Base-by-base conservation (phyloP, 257 asterid genomes). In the Capsicum chinense region DNA sequence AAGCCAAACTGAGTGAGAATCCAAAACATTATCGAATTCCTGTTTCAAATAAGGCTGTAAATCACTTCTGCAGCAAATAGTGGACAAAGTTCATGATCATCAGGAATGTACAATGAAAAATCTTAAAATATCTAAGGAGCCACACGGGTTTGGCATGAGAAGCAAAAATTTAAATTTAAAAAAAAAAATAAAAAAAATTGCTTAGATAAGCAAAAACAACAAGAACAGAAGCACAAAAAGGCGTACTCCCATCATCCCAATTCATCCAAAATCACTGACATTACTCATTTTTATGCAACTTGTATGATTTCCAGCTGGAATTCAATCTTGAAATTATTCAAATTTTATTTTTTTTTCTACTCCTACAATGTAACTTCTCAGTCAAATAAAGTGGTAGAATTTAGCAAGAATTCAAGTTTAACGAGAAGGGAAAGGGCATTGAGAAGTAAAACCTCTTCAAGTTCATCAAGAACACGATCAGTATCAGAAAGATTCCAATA, bases 401-500 rank as follows among this genome's bases (percentile, higher is more conserved):
- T 39, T 39, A 1, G 42, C 7, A 37, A 16, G 3, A 68, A 7
- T 1, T 68, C 26, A 68, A 12, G 4, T 68, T 68, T 37, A 68
- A 3, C 57, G 11, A 11, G 15, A 54, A 54, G 4, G 15, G 15
- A 54, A 54, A 54, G 57, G 54, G 4, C 15, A 14, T 68, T 21
- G 14, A 63, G 44, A 7, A 50, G 52, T 39, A 57, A 39, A 19
- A 95, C 99, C 98, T 96, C 99, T 90, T 96, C 99, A 58, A 93
- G 91, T 82, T 94, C 95, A 89, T 94, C 98, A 67, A 96, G 92
- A 80, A 94, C 92, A 79, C 92, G 93, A 89, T 96, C 99, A 70
- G 99, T 96, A 60, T 96, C 99, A 57, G 97, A 89, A 76, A 96
- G 92, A 86, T 96, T 96, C 98, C 99, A 96, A 85, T 94, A 94